Conservation (phyloP, 495 filamentous ascomycete species). For the Lophium mytilinum region DNA sequence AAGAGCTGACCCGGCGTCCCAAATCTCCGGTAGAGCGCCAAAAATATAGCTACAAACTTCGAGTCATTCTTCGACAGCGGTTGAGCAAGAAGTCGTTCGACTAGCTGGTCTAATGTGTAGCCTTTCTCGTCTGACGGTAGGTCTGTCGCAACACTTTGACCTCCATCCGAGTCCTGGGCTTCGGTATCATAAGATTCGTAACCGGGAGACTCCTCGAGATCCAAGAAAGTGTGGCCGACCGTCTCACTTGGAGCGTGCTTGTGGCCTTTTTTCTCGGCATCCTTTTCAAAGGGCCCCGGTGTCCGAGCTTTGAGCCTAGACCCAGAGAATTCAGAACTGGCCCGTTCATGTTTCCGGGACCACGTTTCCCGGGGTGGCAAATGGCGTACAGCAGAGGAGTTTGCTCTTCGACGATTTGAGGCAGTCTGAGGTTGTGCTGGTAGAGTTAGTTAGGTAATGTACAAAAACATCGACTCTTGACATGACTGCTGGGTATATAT, state of each 20-base stretch:
- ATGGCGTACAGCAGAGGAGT: conserved; percentile 31
- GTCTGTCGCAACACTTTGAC: conserved; percentile 17
- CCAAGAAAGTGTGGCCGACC: conserved; percentile 24
- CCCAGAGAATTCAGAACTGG: conserved; percentile 34
- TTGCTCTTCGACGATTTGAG: conserved; percentile 26
- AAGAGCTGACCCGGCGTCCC: conserved; percentile 71
- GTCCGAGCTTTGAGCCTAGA: conserved; percentile 9
- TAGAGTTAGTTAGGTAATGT: not conserved
- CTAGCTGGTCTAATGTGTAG: conserved; percentile 71
- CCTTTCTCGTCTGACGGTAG: conserved; percentile 27
- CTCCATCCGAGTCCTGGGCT: conserved; percentile 9
- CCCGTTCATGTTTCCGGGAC: conserved; percentile 29
- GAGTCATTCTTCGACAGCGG: conserved; percentile 77
- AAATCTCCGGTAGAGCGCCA: conserved; percentile 94
- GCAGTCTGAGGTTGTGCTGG: conserved; percentile 21
- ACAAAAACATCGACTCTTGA: not conserved
- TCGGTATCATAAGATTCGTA: conserved; percentile 25
- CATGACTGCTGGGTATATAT: not conserved
- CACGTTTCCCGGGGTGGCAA: conserved; percentile 25
- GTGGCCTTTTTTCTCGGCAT: conserved; percentile 3
- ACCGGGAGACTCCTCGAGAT: conserved; percentile 33
- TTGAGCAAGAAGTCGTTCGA: conserved; percentile 72
- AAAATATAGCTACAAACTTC: conserved; percentile 78
- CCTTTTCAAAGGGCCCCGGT: conserved; percentile 3
- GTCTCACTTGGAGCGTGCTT: conserved; percentile 24